A percentile compares a stretch with the other conserved stretches of the same genome.
phyloP scores from a whole-genome alignment of 2,329 filamentous ascomycete species.

The Cladosporium colombiae region DNA sequence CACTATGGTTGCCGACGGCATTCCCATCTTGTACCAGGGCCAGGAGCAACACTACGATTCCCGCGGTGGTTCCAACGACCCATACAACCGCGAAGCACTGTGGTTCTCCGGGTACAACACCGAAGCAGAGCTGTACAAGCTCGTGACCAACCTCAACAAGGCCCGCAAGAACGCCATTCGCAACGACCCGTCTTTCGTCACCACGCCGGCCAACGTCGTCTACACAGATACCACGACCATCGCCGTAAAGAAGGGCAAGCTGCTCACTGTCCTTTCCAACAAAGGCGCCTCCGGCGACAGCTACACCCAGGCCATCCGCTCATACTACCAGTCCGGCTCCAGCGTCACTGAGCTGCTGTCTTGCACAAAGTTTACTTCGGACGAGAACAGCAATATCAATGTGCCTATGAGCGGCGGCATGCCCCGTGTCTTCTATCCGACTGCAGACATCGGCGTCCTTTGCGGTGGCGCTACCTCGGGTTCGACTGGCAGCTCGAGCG shows the following conservation, averaged over 20 bases:
- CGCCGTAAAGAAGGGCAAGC: slow-evolving; percentile 51
- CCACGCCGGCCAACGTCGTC: slow-evolving; percentile 42
- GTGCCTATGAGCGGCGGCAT: slow-evolving; percentile 41
- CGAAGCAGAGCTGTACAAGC: slow-evolving; percentile 37
- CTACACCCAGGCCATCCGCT: slow-evolving; percentile 32
- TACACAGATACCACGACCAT: slow-evolving; percentile 46
- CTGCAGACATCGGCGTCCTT: slow-evolving; percentile 20
- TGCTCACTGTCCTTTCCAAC: slow-evolving; percentile 43
- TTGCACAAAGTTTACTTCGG: slow-evolving; percentile 37
- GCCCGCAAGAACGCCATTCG: slow-evolving; percentile 51
- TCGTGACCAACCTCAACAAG: slow-evolving; percentile 49
- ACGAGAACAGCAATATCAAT: slow-evolving; percentile 31
- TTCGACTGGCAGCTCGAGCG: neutral
- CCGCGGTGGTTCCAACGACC: slow-evolving; percentile 36
- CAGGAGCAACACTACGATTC: slow-evolving; percentile 61
- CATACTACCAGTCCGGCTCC: slow-evolving; percentile 32
- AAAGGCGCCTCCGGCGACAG: slow-evolving; percentile 29
- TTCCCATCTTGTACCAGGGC: slow-evolving; percentile 66
- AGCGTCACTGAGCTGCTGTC: slow-evolving; percentile 42
- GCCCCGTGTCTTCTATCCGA: slow-evolving; percentile 41
- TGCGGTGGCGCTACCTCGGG: slow-evolving; percentile 12
- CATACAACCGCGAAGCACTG: slow-evolving; percentile 45
- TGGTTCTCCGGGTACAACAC: slow-evolving; percentile 47
- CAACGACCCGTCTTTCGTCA: slow-evolving; percentile 42
- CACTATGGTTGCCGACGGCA: slow-evolving; percentile 61